Evolutionary conservation across 1,139 yeast genomes (phyloP), one percentile per base, ranked within the genome.

Genomic region (Candida glucosophila): DNA sequence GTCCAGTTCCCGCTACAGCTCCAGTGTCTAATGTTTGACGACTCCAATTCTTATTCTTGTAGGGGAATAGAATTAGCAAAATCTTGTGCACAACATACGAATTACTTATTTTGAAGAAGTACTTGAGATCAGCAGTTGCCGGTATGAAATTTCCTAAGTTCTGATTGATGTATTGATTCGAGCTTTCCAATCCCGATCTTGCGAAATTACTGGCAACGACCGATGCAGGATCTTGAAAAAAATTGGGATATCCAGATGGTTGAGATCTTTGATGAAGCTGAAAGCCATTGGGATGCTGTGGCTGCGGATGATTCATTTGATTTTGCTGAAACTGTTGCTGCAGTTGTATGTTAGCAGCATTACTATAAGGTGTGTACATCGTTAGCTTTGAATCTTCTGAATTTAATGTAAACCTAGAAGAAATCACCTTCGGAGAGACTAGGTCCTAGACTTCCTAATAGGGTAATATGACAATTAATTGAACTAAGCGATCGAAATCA

Each of bases 31-130:
- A 61, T 46, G 63, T 37, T 41, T 67, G 69, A 37, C 90, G 58
- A 22, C 67, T 68, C 93, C 93, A 82, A 31, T 79, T 82, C 41
- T 72, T 73, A 49, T 86, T 90, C 35, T 73, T 64, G 67, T 85
- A 92, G 1, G 99, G 99, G 49, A 86, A 78, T 22, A 90, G 50
- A 19, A 92, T 77, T 35, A 88, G 64, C 22, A 68, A 51, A 20
- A 92, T 51, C 47, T 92, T 92, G 22, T 67, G 65, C 32, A 82
- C 49, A 17, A 92, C 98, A 44, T 88, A 92, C 3, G 77, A 63
- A 49, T 90, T 92, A 27, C 95, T 80, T 18, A 92, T 95, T 50
- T 83, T 86, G 61, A 92, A 92, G 55, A 88, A 88, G 53, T 79
- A 81, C 37, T 80, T 77, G 39, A 83, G 57, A 30, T 81, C 77